Evolutionary conservation across 2,329 filamentous ascomycete species (phyloP).

Genomic region (Diaporthe velutina): DNA sequence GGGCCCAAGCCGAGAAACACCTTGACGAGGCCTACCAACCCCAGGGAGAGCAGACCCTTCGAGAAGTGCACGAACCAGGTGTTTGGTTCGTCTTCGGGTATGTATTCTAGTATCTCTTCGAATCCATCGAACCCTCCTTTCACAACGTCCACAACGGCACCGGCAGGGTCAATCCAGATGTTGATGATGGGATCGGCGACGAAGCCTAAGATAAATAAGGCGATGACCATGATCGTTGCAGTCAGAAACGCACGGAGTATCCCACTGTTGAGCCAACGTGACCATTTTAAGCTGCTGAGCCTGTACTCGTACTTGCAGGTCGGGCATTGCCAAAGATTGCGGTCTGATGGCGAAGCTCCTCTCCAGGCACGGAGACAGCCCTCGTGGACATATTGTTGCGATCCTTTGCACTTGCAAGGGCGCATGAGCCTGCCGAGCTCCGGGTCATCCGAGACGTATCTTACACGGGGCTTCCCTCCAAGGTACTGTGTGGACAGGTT

Average conservation of each 20-base stretch:
- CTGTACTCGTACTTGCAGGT: slow-evolving; percentile 89
- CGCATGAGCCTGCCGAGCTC: slow-evolving; percentile 83
- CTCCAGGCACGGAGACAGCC: slow-evolving; percentile 89
- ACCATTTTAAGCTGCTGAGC: slow-evolving; percentile 82
- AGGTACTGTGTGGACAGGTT: slow-evolving; percentile 51
- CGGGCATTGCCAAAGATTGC: slow-evolving; percentile 88
- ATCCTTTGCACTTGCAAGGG: slow-evolving; percentile 94
- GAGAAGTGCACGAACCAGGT: slow-evolving; percentile 87
- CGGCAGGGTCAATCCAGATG: slow-evolving; percentile 84
- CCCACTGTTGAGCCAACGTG: slow-evolving; percentile 75
- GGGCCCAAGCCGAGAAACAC: slow-evolving; percentile 80
- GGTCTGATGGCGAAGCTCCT: slow-evolving; percentile 74
- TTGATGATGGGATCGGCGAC: slow-evolving; percentile 93
- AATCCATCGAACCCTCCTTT: slow-evolving; percentile 55
- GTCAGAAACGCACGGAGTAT: slow-evolving; percentile 79
- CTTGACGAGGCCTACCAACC: slow-evolving; percentile 87
- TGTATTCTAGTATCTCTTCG: slow-evolving; percentile 53
- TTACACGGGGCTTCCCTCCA: slow-evolving; percentile 48
- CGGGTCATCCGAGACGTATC: slow-evolving; percentile 80
- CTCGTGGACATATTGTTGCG: slow-evolving; percentile 94
- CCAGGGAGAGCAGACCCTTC: slow-evolving; percentile 92
- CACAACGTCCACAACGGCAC: slow-evolving; percentile 68
- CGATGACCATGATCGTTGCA: slow-evolving; percentile 74
- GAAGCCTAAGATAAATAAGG: slow-evolving; percentile 88
- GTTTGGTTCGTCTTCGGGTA: slow-evolving; percentile 62